Evolutionary conservation across 495 filamentous ascomycete genomes (phyloP), one percentile per base, ranked within the genome.

Genomic region (Talaromyces trachyspermus): DNA sequence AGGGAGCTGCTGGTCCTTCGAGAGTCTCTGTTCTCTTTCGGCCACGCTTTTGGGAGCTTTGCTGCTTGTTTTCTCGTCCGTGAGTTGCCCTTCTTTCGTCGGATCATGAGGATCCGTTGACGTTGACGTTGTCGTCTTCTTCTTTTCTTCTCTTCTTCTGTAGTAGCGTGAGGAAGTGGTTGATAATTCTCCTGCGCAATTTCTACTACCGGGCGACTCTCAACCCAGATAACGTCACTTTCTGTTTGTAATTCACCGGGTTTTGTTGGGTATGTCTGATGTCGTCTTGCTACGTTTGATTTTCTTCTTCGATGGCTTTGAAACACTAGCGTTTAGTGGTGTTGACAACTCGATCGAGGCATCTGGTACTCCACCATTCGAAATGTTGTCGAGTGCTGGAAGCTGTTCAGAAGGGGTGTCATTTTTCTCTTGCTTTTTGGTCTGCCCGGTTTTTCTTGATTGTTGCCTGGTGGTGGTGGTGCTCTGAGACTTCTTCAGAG

Each of bases 11-110:
- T 23, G 48, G 32, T 20, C 17, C 38, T 17, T 66, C 64, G 4
- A 49, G 11, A 6, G 61, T 53, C 44, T 60, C 61, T 59, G 71
- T 74, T 33, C 63, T 64, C 51, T 72, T 72, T 25, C 71, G 66
- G 9, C 71, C 69, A 45, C 69, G 68, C 54, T 72, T 74, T 68
- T 71, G 19, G 66, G 62, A 0, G 50, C 53, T 15, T 17, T 26
- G 22, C 23, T n/a, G n/a, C n/a, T n/a, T n/a, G n/a, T 8, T 8
- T 35, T 17, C 20, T 18, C 19, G 17, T 19, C 14, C 12, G 22
- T 7, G 33, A 26, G 8, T 12, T 11, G 18, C 22, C 23, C 27
- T 7, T 50, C 32, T 30, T 32, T 15, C 25, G 25, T 23, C 14
- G 14, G 1, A 12, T 49, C 24, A 43, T 43, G 11, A 9, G 19